Evolutionary conservation across 1,139 yeast species (phyloP).

Genomic region (Yamadazyma mexicana): DNA sequence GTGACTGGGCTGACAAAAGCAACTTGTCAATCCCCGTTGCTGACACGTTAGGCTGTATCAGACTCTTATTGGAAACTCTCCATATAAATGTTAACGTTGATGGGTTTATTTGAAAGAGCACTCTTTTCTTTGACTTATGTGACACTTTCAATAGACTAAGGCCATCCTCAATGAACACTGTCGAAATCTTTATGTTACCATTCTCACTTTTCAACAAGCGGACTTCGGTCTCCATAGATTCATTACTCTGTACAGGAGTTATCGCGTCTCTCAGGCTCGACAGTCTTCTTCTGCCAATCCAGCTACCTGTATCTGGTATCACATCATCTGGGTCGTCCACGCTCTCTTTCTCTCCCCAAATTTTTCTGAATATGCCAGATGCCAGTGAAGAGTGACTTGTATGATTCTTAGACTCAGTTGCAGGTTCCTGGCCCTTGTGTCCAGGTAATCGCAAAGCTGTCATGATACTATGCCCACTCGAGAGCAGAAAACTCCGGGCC

Average conservation of each 20-base stretch:
- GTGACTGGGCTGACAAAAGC: constrained; percentile 9
- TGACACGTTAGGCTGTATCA: constrained; percentile 4
- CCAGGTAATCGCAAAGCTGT: constrained; percentile 24
- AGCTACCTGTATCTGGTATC: neutral
- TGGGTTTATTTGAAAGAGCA: constrained; percentile 34
- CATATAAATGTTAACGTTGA: constrained; percentile 47
- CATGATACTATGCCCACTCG: constrained; percentile 21
- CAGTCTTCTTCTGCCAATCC: constrained; percentile 2
- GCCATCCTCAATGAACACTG: constrained; percentile 40
- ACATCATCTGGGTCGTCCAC: constrained; percentile 14
- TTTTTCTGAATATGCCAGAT: constrained; percentile 7
- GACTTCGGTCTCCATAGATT: constrained; percentile 8
- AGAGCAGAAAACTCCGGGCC: constrained; percentile 20
- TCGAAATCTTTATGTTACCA: constrained; percentile 18
- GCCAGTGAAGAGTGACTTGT: neutral
- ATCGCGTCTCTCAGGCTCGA: constrained; percentile 5
- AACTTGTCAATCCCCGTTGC: constrained; percentile 17
- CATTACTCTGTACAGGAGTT: constrained; percentile 5
- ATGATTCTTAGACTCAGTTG: constrained; percentile 7
- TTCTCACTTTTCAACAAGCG: constrained; percentile 4
- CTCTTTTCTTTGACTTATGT: constrained; percentile 61
- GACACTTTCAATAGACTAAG: constrained; percentile 62
- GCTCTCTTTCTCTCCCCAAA: constrained; percentile 11
- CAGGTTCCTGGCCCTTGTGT: constrained; percentile 10
- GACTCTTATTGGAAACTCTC: constrained; percentile 41